A percentile compares a stretch with the other conserved stretches of the same genome.
These are phyloP conservation scores for Datura wrightii DNA, from an alignment of 257 asterid genomes.

Conservation along the genomic window DNA sequence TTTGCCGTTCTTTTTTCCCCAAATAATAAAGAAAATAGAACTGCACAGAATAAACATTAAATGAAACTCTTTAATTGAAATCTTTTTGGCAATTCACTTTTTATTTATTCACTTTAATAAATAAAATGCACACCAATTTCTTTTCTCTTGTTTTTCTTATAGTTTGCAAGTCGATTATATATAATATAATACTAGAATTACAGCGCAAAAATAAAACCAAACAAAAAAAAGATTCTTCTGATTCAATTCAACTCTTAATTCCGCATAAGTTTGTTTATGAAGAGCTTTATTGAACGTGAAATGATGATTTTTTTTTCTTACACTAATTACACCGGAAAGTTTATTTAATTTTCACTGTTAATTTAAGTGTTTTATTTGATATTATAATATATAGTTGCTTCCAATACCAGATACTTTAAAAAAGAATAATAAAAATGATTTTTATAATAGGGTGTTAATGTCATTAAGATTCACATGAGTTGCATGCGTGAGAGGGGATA, in stretches of 20 bases:
- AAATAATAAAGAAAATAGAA: conserved; percentile 15
- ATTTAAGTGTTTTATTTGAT: not conserved
- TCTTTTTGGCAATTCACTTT: not conserved
- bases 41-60: conserved; percentile 21
- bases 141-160: not conserved
- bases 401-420: not conserved
- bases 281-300: not conserved
- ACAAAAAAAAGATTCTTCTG: not conserved
- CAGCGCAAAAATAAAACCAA: not conserved
- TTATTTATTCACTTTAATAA: not conserved
- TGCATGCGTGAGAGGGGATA: conserved; percentile 39
- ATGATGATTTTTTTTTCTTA: not conserved
- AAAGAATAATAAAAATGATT: too few species aligned
- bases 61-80: not conserved
- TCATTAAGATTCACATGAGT: conserved; percentile 46
- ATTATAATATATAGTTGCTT: not conserved
- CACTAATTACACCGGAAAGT: not conserved
- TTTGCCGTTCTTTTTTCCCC: conserved; percentile 4
- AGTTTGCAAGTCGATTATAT: not conserved
- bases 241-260: not conserved
- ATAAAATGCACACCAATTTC: not conserved
- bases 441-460: conserved; percentile 13
- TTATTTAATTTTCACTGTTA: not conserved
- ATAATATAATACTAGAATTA: not conserved
- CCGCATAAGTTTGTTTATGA: not conserved